phyloP scores from a whole-genome alignment of 352 stramenopile genomes.

The Phytophthora vignae region DNA sequence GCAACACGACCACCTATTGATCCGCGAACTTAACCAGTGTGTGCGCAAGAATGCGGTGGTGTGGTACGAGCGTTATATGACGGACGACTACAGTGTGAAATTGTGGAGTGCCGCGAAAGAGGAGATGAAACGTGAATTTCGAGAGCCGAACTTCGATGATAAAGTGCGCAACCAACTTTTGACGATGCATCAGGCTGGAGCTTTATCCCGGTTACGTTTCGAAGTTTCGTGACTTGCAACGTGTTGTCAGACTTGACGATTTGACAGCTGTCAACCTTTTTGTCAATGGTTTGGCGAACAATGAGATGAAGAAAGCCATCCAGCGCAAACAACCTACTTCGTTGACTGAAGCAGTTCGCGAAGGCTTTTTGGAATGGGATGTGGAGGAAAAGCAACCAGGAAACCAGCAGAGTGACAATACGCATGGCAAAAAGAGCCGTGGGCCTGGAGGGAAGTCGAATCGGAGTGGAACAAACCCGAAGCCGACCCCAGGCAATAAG shows the following conservation, averaged over 20 bases:
- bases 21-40: background rate
- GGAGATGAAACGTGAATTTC: background rate
- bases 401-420: background rate
- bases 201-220: slow-evolving; percentile 7
- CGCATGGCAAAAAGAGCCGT: too few species aligned
- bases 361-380: slow-evolving; percentile 16
- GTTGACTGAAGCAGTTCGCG: slow-evolving; percentile 5
- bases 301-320: background rate
- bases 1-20: slow-evolving; percentile 2
- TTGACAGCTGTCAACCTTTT: slow-evolving; percentile 5
- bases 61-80: background rate
- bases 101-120: background rate
- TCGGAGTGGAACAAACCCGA: background rate
- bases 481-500: too few species aligned
- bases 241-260: slow-evolving; percentile 4
- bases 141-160: background rate
- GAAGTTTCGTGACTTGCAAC: slow-evolving; percentile 16
- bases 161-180: slow-evolving; percentile 1
- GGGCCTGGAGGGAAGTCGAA: too few species aligned
- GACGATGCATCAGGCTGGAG: slow-evolving; percentile 6
- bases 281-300: background rate
- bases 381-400: background rate
- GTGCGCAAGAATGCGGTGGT: background rate
- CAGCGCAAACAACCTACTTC: slow-evolving; percentile 3
- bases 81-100: background rate